Conservation (phyloP, 116 monocot species). For the Trichopus zeylanicus region DNA sequence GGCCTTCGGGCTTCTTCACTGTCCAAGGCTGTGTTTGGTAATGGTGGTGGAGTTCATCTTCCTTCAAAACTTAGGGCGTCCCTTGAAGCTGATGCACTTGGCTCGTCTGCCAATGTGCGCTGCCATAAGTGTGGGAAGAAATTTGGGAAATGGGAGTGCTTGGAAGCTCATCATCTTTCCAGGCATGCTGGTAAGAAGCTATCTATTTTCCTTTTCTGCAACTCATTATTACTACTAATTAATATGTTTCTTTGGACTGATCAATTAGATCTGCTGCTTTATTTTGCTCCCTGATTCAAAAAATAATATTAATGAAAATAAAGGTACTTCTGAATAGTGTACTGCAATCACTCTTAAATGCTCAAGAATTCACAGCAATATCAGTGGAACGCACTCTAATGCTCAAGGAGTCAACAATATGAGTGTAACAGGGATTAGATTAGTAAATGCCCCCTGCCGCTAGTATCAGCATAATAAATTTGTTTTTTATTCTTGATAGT, state of each 20-base stretch:
- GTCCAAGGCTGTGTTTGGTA: constrained; percentile 20
- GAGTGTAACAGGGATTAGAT: no score
- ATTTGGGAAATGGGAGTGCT: constrained; percentile 53
- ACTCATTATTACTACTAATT: background rate
- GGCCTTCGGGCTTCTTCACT: constrained; percentile 20
- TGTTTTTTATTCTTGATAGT: no score
- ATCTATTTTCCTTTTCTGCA: background rate
- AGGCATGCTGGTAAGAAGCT: constrained; percentile 61
- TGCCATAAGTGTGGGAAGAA: constrained; percentile 77
- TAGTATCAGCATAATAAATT: no score
- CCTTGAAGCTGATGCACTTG: constrained; percentile 15
- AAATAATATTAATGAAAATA: no score
- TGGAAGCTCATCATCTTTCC: constrained; percentile 83
- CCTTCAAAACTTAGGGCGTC: constrained; percentile 29
- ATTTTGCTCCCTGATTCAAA: no score
- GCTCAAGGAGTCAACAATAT: no score
- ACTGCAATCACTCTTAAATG: no score
- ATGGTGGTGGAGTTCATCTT: constrained; percentile 12
- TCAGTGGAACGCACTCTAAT: no score
- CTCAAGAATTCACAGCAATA: no score
- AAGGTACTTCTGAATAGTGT: no score
- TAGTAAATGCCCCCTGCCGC: no score
- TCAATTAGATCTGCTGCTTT: background rate
- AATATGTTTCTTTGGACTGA: no score
- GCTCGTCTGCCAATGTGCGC: constrained; percentile 10